A percentile compares a stretch with the other conserved stretches of the same genome.
phyloP scores from a whole-genome alignment of 345 rosid genomes.

The Melastoma malabathricum region DNA sequence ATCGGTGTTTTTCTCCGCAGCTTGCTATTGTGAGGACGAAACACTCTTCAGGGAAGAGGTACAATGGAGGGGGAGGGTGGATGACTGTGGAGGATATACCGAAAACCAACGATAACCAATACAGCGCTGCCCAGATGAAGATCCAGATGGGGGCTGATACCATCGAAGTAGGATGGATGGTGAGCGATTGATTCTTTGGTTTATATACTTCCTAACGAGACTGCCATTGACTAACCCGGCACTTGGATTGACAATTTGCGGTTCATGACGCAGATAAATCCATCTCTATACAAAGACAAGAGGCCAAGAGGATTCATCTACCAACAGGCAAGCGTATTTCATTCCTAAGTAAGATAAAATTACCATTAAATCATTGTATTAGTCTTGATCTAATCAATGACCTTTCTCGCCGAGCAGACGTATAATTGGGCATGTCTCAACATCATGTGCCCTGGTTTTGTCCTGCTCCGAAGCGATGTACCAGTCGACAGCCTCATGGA shows the following conservation, averaged over 20 bases:
- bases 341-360: no score
- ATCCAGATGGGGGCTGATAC: conserved; percentile 4
- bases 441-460: conserved; percentile 2
- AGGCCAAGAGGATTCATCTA: conserved; percentile 8
- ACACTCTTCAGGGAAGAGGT: background rate
- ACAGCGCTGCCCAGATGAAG: conserved; percentile 5
- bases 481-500: background rate
- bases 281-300: conserved; percentile 1
- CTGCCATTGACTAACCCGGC: background rate
- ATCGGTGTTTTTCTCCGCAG: background rate
- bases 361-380: no score
- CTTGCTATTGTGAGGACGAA: conserved; percentile 5
- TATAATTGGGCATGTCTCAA: conserved; percentile 1
- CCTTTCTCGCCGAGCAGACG: background rate
- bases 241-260: no score
- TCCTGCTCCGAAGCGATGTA: background rate
- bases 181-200: background rate
- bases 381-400: no score
- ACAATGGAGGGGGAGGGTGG: conserved; percentile 4
- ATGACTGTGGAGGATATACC: background rate
- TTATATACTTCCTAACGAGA: no score
- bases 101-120: background rate
- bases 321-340: conserved; percentile 3
- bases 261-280: conserved; percentile 2
- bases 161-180: conserved; percentile 8